Evolutionary conservation across 2,329 filamentous ascomycete genomes (phyloP).

Genomic region (Akanthomyces dipterigenus): DNA sequence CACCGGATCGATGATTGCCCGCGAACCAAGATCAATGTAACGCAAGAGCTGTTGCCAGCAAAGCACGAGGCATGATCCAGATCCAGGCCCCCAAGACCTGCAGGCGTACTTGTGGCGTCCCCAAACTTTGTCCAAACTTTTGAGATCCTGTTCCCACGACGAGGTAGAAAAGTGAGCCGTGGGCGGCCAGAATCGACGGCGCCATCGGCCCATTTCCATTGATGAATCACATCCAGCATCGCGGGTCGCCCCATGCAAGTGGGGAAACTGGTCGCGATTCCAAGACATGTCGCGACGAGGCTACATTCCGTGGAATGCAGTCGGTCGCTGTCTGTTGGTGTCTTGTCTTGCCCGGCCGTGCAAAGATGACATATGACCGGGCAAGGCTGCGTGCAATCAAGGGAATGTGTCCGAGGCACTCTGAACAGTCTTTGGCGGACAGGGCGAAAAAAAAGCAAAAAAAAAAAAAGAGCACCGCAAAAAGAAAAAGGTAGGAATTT

Average conservation of each 20-base stretch:
- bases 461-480: conserved; percentile 7
- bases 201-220: neutral
- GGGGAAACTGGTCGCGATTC: conserved; percentile 13
- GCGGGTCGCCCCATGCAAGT: neutral
- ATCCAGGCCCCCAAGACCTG: neutral
- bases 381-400: conserved; percentile 9
- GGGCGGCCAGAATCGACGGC: neutral
- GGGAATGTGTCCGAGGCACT: neutral
- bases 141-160: neutral
- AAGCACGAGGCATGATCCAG: conserved; percentile 1
- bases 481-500: conserved; percentile 7
- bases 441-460: neutral
- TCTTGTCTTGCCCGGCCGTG: conserved; percentile 6
- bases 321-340: conserved; percentile 18
- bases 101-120: neutral
- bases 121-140: conserved; percentile 2
- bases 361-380: conserved; percentile 15
- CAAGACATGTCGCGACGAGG: conserved; percentile 25
- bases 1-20: neutral
- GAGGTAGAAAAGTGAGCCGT: neutral
- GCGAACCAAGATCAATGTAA: neutral
- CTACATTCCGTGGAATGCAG: conserved; percentile 23
- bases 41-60: conserved; percentile 6
- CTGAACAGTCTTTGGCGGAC: neutral
- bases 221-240: neutral